Evolutionary conservation across 345 rosid genomes (phyloP).

Genomic region (Boechera retrofracta): DNA sequence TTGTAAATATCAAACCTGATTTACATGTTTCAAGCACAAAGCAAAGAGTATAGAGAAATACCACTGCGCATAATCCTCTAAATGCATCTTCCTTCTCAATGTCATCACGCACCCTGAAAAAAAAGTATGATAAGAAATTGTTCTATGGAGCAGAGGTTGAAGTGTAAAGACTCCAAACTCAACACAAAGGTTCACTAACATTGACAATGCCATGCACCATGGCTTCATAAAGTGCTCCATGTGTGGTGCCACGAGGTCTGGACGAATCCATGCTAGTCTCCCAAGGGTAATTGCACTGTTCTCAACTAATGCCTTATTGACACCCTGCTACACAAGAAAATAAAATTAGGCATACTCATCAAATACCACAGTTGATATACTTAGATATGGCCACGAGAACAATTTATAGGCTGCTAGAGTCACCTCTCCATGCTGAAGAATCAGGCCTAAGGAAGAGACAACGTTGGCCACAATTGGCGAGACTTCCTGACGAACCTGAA

Average conservation of each 20-base stretch:
- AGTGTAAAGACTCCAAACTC: constrained; percentile 2
- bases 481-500: constrained; percentile 91
- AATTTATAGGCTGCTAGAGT: constrained; percentile 16
- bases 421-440: constrained; percentile 88
- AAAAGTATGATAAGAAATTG: constrained; percentile 25
- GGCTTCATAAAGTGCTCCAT: constrained; percentile 99
- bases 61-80: constrained; percentile 97
- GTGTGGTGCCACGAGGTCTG: constrained; percentile 94
- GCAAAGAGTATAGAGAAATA: constrained; percentile 35
- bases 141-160: background rate
- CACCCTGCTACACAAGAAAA: constrained; percentile 58
- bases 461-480: constrained; percentile 82
- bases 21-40: constrained; percentile 24
- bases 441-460: constrained; percentile 68
- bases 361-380: constrained; percentile 19
- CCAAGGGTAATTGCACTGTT: constrained; percentile 99
- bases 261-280: constrained; percentile 97
- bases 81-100: constrained; percentile 98
- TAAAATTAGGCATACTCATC: constrained; percentile 14
- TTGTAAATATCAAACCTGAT: constrained; percentile 19
- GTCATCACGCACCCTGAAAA: constrained; percentile 91
- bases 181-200: constrained; percentile 54
- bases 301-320: constrained; percentile 85
- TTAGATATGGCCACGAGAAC: constrained; percentile 1
- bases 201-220: constrained; percentile 92